phyloP scores from a whole-genome alignment of 148 eudicot genomes.

The Camellia lanceoleosa region DNA sequence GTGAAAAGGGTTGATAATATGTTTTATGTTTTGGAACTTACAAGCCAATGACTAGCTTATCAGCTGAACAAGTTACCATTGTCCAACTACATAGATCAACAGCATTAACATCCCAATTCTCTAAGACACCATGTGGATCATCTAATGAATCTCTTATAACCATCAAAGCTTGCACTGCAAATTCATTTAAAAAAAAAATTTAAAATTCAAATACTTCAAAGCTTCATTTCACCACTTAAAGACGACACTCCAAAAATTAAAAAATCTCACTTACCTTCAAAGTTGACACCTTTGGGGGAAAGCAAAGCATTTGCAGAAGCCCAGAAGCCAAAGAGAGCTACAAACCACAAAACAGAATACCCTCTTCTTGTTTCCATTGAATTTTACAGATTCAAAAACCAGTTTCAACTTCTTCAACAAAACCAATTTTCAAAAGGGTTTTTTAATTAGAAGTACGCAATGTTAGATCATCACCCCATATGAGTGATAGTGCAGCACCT shows the following conservation, averaged over 20 bases:
- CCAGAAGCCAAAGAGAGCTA: conserved; percentile 42
- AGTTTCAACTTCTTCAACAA: conserved; percentile 18
- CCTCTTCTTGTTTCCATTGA: conserved; percentile 32
- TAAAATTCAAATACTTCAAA: no score
- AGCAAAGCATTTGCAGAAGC: conserved; percentile 53
- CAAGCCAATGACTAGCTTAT: conserved; percentile 63
- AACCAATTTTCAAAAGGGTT: conserved; percentile 18
- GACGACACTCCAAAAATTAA: not conserved
- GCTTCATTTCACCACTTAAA: no score
- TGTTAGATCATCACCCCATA: no score
- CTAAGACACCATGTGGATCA: conserved; percentile 82
- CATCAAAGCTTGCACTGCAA: conserved; percentile 81
- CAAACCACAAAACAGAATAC: conserved; percentile 28
- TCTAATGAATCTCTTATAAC: conserved; percentile 42
- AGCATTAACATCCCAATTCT: conserved; percentile 77
- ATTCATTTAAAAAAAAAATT: not conserved
- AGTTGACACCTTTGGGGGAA: conserved; percentile 83
- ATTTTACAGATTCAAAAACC: conserved; percentile 24
- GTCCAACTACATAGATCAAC: conserved; percentile 98
- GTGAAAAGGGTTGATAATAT: not conserved
- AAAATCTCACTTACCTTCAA: conserved; percentile 57
- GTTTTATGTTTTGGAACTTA: conserved; percentile 33
- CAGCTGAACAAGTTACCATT: conserved; percentile 70
- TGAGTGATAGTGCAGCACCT: no score
- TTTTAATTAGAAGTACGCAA: conserved; percentile 11